phyloP scores from a whole-genome alignment of 208 protist species.

The Leishmania braziliensis region DNA sequence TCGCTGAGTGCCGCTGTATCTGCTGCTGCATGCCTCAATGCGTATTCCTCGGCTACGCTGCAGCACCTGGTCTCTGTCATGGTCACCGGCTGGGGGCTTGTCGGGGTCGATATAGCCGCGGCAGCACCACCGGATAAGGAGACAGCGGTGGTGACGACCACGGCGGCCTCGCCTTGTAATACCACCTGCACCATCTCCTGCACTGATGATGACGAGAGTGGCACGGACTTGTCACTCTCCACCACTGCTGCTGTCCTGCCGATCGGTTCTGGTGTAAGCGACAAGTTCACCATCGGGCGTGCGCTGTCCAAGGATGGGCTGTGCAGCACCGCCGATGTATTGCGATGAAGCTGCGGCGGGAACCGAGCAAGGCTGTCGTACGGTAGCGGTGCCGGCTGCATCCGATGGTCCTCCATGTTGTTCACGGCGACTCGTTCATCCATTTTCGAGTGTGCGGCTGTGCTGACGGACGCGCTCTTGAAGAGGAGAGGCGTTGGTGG shows the following conservation, averaged over 20 bases:
- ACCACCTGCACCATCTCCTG: conserved; percentile 33
- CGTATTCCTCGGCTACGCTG: not conserved
- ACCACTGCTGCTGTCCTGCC: not conserved
- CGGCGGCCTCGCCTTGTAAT: conserved; percentile 12
- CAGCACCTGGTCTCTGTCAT: not conserved
- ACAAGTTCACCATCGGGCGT: conserved; percentile 17
- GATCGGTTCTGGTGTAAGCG: conserved; percentile 2
- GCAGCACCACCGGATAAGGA: not conserved
- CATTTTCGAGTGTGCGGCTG: not conserved
- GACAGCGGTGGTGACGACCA: conserved; percentile 12
- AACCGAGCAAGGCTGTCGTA: conserved; percentile 20
- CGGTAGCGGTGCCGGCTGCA: conserved; percentile 42
- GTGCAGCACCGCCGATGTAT: not conserved
- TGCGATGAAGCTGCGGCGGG: conserved; percentile 4
- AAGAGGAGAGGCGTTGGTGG: conserved; percentile 10
- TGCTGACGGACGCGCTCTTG: not conserved
- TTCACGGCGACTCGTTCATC: not conserved
- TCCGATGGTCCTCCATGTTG: conserved; percentile 5
- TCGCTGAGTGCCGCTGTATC: not conserved
- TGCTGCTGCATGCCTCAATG: not conserved
- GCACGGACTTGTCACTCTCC: not conserved
- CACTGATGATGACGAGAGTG: not conserved
- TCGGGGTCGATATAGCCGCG: not conserved
- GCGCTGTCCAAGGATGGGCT: conserved; percentile 8
- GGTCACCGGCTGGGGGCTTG: not conserved